A percentile compares a stretch with the other conserved stretches of the same genome.
phyloP scores from a whole-genome alignment of 2,329 filamentous ascomycete genomes.

The Fusarium robinianum region DNA sequence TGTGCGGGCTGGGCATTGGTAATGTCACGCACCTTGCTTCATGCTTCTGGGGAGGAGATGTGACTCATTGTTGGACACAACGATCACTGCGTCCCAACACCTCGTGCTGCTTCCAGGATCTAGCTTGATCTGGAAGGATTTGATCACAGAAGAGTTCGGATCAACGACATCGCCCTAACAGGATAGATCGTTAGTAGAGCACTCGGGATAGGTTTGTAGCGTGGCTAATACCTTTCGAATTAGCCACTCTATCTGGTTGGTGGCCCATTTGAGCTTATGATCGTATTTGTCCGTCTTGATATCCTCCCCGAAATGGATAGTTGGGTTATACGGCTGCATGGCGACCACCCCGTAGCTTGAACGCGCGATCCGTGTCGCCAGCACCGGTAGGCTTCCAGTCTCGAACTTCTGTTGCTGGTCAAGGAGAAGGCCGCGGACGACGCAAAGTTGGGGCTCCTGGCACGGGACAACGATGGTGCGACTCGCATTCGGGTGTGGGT shows the following conservation, averaged over 20 bases:
- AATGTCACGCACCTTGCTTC: conserved; percentile 41
- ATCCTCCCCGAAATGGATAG: conserved; percentile 11
- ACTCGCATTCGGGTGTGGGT: conserved; percentile 39
- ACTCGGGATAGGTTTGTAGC: no score
- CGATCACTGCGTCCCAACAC: conserved; percentile 45
- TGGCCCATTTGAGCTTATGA: conserved; percentile 8
- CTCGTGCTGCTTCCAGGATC: conserved; percentile 40
- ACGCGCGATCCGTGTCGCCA: conserved; percentile 42
- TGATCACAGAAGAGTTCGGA: conserved; percentile 41
- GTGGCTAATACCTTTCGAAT: conserved; percentile 36
- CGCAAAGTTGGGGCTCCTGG: conserved; percentile 58
- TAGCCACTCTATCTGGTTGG: conserved; percentile 20
- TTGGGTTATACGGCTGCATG: conserved; percentile 5
- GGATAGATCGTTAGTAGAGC: no score
- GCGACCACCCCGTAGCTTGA: conserved; percentile 19
- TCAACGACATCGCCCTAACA: conserved; percentile 49
- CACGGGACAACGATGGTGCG: conserved; percentile 48
- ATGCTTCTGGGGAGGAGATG: conserved; percentile 44
- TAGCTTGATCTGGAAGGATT: conserved; percentile 43
- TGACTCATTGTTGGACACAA: conserved; percentile 46
- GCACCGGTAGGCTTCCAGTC: conserved; percentile 46
- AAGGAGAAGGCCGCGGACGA: conserved; percentile 57
- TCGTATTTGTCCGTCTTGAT: conserved; percentile 3
- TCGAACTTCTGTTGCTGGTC: conserved; percentile 55
- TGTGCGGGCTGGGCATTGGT: background rate